Conservation (phyloP, 164 flowering plant species). For the Vitis riparia region DNA sequence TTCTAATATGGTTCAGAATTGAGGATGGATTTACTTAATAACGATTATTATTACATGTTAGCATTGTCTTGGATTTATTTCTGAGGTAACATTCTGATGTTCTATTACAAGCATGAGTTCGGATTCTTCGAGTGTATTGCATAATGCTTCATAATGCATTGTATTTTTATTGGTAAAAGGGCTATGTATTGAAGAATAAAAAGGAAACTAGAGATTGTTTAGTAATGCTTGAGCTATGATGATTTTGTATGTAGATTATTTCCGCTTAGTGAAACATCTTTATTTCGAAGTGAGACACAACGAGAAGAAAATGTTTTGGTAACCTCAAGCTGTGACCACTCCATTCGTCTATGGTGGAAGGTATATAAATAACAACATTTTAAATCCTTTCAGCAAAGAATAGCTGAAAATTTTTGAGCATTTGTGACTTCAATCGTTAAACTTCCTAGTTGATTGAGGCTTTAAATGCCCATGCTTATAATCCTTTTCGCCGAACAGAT, state of each 20-base stretch:
- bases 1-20: too few species aligned
- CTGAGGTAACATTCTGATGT: too few species aligned
- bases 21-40: too few species aligned
- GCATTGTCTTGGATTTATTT: too few species aligned
- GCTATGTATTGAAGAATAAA: too few species aligned
- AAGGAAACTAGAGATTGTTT: too few species aligned
- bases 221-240: neutral
- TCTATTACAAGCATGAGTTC: too few species aligned
- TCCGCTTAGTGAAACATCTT: constrained; percentile 40
- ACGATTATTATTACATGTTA: too few species aligned
- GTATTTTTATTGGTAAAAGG: too few species aligned
- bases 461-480: neutral
- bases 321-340: constrained; percentile 65
- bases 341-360: constrained; percentile 84
- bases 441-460: neutral
- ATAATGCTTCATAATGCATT: too few species aligned
- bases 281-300: constrained; percentile 37
- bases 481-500: neutral
- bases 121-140: too few species aligned
- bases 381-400: neutral
- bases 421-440: neutral
- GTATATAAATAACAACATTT: constrained; percentile 25
- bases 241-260: constrained; percentile 45
- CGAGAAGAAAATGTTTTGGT: constrained; percentile 45
- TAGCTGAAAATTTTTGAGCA: neutral